A percentile compares a stretch with the other conserved stretches of the same genome.
Conservation (phyloP, 2,329 filamentous ascomycete genomes). For the Tolypocladium tundrense region DNA sequence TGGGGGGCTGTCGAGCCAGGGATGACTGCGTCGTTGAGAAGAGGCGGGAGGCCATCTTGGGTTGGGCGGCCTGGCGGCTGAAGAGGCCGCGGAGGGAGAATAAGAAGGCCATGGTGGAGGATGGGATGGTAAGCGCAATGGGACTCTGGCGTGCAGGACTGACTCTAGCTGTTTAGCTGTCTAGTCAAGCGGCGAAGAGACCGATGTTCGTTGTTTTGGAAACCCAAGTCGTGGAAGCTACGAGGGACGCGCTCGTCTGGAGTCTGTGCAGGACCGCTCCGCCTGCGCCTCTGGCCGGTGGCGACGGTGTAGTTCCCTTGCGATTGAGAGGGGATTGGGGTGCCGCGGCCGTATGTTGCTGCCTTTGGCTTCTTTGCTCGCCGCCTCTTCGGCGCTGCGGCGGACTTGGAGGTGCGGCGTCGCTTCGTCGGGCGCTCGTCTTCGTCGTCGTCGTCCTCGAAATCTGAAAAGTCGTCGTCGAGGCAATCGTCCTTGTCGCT, state of each 20-base stretch:
- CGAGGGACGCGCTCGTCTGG: no score
- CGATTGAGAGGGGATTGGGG: background rate
- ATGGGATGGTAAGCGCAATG: background rate
- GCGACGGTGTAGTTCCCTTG: background rate
- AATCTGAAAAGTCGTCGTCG: background rate
- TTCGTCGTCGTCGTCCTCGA: background rate
- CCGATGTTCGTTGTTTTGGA: background rate
- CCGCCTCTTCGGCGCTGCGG: background rate
- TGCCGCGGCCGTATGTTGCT: background rate
- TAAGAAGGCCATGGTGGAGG: conserved; percentile 15
- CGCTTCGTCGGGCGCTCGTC: background rate
- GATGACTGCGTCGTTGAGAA: conserved; percentile 21
- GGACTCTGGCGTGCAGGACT: background rate
- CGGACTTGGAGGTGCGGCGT: background rate
- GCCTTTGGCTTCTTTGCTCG: background rate
- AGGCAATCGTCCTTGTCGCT: background rate
- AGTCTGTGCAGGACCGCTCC: background rate
- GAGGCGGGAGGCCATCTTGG: conserved; percentile 10
- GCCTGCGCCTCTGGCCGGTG: background rate
- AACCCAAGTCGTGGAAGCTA: no score
- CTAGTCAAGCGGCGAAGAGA: background rate
- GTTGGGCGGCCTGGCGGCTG: conserved; percentile 9
- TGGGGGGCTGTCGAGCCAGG: conserved; percentile 19
- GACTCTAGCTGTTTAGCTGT: background rate
- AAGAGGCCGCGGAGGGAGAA: conserved; percentile 21